Conservation (phyloP, 345 rosid species). For the Gossypium thurberi region DNA sequence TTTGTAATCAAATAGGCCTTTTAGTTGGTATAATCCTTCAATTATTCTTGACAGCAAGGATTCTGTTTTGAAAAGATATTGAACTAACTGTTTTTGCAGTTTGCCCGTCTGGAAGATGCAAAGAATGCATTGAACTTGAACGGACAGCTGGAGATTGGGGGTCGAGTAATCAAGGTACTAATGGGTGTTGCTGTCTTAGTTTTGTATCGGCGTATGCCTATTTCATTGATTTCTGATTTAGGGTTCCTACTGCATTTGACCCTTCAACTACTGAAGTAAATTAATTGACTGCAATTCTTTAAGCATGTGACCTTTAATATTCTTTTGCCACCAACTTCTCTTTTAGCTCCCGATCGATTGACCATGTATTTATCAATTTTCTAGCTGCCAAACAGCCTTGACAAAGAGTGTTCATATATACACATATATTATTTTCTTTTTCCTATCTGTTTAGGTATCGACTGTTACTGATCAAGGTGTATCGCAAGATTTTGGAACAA, state of each 20-base stretch:
- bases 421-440: constrained; percentile 2
- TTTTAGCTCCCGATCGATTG: background rate
- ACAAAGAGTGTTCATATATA: background rate
- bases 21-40: background rate
- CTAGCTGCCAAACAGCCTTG: background rate
- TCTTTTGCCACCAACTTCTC: background rate
- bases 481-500: constrained; percentile 51
- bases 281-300: background rate
- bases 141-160: constrained; percentile 86
- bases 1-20: background rate
- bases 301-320: background rate
- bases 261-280: background rate
- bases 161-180: constrained; percentile 78
- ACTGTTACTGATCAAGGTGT: constrained; percentile 87
- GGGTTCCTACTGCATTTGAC: background rate
- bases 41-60: no score
- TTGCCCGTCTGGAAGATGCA: constrained; percentile 93
- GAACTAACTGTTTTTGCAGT: constrained; percentile 32
- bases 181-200: background rate
- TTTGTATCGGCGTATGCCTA: background rate
- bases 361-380: background rate
- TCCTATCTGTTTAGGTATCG: constrained; percentile 52
- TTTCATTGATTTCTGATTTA: background rate
- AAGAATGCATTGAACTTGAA: constrained; percentile 80
- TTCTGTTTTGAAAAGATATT: background rate